A percentile compares a stretch with the other conserved stretches of the same genome.
Conservation (phyloP, 495 filamentous ascomycete genomes). For the Pseudomonodictys pantanalensis region DNA sequence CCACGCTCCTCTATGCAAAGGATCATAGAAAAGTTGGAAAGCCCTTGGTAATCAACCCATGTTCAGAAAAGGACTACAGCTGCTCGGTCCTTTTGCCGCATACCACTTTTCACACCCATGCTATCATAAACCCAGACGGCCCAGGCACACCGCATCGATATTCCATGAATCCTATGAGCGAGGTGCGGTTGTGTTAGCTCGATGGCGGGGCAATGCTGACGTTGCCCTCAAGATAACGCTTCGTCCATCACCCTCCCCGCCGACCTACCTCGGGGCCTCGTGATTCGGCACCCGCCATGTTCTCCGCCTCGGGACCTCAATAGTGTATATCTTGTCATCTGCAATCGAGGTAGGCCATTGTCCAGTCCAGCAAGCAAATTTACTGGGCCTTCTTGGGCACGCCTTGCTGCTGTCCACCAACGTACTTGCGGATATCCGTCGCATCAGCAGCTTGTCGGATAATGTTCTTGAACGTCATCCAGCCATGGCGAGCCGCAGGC, state of each 20-base stretch:
- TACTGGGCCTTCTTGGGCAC: constrained; percentile 56
- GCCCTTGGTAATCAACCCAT: neutral
- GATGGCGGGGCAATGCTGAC: neutral
- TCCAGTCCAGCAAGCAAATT: neutral
- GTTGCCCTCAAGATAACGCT: neutral
- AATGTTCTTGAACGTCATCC: constrained; percentile 75
- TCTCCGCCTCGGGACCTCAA: neutral
- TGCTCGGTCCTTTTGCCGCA: neutral
- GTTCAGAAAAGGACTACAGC: neutral
- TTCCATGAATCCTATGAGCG: neutral
- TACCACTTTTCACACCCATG: neutral
- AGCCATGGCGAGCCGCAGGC: constrained; percentile 74
- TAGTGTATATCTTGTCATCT: neutral
- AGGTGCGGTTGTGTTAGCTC: neutral
- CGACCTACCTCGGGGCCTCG: too few relatives aligned
- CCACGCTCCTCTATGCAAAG: constrained; percentile 17
- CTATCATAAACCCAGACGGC: neutral
- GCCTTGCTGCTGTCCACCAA: constrained; percentile 52
- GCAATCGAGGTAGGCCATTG: neutral
- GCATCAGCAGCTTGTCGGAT: constrained; percentile 70
- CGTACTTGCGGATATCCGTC: constrained; percentile 73
- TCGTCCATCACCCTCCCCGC: too few relatives aligned
- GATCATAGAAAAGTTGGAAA: neutral
- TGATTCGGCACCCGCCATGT: too few relatives aligned
- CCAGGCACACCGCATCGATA: neutral